These are phyloP conservation scores for Lineolata rhizophorae DNA, from an alignment of 495 filamentous ascomycete genomes.

Conservation along the genomic window DNA sequence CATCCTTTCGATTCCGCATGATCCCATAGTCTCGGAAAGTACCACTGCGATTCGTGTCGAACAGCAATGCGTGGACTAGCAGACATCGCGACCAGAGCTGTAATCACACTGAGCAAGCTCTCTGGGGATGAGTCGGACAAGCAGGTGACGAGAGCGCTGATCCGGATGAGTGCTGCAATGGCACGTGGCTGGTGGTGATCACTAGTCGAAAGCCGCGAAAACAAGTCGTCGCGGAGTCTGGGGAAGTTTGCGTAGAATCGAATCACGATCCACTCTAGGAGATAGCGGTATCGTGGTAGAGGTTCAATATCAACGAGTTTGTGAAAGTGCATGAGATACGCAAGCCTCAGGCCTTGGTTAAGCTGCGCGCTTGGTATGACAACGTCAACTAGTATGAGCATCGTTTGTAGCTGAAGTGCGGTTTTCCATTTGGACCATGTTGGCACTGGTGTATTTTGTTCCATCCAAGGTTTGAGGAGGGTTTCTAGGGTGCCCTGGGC, in stretches of 20 bases:
- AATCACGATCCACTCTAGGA: slow-evolving; percentile 24
- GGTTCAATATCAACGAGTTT: slow-evolving; percentile 19
- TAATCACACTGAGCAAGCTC: slow-evolving; percentile 13
- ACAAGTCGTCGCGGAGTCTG: slow-evolving; percentile 5
- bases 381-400: slow-evolving; percentile 18
- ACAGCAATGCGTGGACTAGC: slow-evolving; percentile 18
- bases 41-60: slow-evolving; percentile 24
- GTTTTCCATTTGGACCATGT: slow-evolving; percentile 24
- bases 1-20: slow-evolving; percentile 10
- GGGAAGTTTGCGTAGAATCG: slow-evolving; percentile 8
- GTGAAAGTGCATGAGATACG: slow-evolving; percentile 13
- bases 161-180: slow-evolving; percentile 20
- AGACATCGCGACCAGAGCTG: slow-evolving; percentile 14
- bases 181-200: slow-evolving; percentile 20
- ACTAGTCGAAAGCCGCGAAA: slow-evolving; percentile 2
- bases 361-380: slow-evolving; percentile 3
- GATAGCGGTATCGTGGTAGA: slow-evolving; percentile 22
- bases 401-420: slow-evolving; percentile 21
- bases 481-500: slow-evolving; percentile 12
- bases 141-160: slow-evolving; percentile 17
- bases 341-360: too few species aligned
- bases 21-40: slow-evolving; percentile 14
- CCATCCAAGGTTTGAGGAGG: slow-evolving; percentile 18
- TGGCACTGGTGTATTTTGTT: slow-evolving; percentile 18
- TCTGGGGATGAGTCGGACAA: slow-evolving; percentile 10